Evolutionary conservation across 805 yeast genomes (phyloP).

Genomic region (Schwanniomyces occidentalis): DNA sequence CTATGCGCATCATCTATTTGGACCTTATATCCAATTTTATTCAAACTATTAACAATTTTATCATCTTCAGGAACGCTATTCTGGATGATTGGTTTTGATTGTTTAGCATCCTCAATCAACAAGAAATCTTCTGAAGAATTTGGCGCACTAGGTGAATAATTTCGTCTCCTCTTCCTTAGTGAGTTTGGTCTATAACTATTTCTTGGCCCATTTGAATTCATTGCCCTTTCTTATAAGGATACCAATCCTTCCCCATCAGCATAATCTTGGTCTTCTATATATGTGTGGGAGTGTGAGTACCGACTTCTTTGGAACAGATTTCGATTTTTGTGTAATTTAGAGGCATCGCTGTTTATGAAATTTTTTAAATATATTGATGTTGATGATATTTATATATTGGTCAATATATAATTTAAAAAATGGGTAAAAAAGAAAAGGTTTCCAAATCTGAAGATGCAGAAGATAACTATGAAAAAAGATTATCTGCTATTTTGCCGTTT

Average conservation of each 20-base stretch:
- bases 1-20: neutral
- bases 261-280: too few species aligned
- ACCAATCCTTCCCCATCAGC: too few species aligned
- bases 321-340: conserved; percentile 9
- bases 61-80: conserved; percentile 20
- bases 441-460: conserved; percentile 44
- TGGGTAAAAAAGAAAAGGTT: conserved; percentile 51
- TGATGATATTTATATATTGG: too few species aligned
- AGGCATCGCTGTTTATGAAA: conserved; percentile 12
- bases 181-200: conserved; percentile 1
- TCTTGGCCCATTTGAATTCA: too few species aligned
- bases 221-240: too few species aligned
- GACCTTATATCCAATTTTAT: conserved; percentile 13
- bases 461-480: conserved; percentile 89
- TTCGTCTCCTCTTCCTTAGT: conserved; percentile 7
- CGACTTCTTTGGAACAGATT: too few species aligned
- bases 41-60: conserved; percentile 25
- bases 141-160: conserved; percentile 3
- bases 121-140: conserved; percentile 2
- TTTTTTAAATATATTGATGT: conserved; percentile 10
- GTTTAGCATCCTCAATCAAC: conserved; percentile 6
- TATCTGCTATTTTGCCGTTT: conserved; percentile 88
- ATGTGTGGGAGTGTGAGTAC: too few species aligned
- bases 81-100: neutral
- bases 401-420: too few species aligned